These are phyloP conservation scores for Lactuca sativa DNA, from an alignment of 129 eudicot genomes.

Conservation along the genomic window DNA sequence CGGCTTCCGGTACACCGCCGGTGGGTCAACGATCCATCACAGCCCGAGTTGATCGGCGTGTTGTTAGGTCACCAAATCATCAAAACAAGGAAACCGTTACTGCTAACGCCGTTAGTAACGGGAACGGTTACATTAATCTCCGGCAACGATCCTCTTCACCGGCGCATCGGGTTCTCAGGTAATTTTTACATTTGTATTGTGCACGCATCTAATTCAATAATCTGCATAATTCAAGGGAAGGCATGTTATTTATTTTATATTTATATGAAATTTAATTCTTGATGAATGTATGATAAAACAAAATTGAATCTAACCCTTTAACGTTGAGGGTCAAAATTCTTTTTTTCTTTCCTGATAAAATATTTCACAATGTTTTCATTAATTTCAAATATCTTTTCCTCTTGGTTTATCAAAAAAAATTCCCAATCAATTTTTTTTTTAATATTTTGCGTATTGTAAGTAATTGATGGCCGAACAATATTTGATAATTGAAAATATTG, in stretches of 20 bases:
- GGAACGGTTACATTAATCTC: slow-evolving; percentile 55
- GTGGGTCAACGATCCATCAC: slow-evolving; percentile 40
- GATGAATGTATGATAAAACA: too few species aligned
- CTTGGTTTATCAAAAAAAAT: too few species aligned
- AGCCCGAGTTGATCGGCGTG: slow-evolving; percentile 60
- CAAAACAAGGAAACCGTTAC: slow-evolving; percentile 19
- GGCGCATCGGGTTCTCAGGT: slow-evolving; percentile 62
- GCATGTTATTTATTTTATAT: background rate
- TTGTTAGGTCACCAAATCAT: slow-evolving; percentile 47
- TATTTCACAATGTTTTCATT: too few species aligned
- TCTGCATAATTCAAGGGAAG: background rate
- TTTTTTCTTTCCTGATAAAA: too few species aligned
- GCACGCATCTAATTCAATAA: background rate
- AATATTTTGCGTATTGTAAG: too few species aligned
- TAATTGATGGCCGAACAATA: too few species aligned
- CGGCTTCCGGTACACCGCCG: slow-evolving; percentile 35
- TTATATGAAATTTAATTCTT: background rate
- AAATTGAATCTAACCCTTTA: too few species aligned
- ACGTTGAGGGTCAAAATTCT: too few species aligned
- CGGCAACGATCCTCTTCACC: slow-evolving; percentile 59
- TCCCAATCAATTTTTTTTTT: too few species aligned
- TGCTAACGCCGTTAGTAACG: slow-evolving; percentile 18
- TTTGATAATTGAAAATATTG: too few species aligned
- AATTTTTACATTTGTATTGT: slow-evolving; percentile 4
- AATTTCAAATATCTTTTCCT: too few species aligned